A percentile compares a stretch with the other conserved stretches of the same genome.
These are phyloP conservation scores for Colletotrichum sp. DNA, from an alignment of 2,329 filamentous ascomycete genomes.

Conservation along the genomic window DNA sequence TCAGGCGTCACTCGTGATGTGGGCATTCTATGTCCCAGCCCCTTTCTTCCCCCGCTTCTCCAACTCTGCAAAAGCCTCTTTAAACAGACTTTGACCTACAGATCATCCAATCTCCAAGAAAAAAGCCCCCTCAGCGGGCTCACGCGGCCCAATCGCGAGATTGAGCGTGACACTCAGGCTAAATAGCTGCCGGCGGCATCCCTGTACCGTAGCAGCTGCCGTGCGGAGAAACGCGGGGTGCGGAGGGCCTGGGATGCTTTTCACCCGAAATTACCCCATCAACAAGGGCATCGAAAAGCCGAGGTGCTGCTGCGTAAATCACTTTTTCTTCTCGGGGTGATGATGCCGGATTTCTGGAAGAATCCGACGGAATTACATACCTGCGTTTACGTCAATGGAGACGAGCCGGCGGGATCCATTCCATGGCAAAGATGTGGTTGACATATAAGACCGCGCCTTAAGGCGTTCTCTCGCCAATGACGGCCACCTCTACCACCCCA, in stretches of 20 bases:
- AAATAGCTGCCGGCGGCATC: neutral
- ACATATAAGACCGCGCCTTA: neutral
- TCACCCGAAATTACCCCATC: neutral
- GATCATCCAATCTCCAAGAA: neutral
- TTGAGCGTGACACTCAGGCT: neutral
- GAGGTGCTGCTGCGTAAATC: neutral
- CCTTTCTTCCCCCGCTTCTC: neutral
- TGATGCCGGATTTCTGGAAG: neutral
- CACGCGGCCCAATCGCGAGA: neutral
- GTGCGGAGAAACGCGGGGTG: constrained; percentile 5
- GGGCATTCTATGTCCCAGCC: neutral
- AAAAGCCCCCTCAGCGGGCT: neutral
- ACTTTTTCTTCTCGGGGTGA: neutral
- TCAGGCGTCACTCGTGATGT: neutral
- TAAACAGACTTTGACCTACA: neutral
- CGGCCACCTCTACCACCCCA: neutral
- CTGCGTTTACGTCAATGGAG: neutral
- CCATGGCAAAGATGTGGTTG: neutral
- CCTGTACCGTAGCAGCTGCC: neutral
- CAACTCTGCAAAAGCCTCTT: neutral
- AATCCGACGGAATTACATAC: neutral
- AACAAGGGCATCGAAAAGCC: neutral
- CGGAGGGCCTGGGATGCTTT: neutral
- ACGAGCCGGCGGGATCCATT: neutral
- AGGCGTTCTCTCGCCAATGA: neutral